Evolutionary conservation across 306 rosid species (phyloP).

Genomic region (Bauhinia variegata): DNA sequence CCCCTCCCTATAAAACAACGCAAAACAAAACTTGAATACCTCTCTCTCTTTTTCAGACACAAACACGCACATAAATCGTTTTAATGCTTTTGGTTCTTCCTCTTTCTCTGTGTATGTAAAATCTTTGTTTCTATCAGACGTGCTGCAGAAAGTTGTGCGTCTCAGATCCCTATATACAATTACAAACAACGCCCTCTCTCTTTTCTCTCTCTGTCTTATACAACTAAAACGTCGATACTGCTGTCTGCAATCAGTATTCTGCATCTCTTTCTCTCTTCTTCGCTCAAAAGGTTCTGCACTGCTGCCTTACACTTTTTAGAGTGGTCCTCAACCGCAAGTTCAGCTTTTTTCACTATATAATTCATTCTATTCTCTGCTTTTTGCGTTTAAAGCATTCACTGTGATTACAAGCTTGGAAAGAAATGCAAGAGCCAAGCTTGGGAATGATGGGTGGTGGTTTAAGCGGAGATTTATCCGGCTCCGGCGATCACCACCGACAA

Average conservation of each 20-base stretch:
- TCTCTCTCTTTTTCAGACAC: neutral
- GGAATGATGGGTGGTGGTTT: constrained; percentile 68
- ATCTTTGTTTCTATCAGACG: constrained; percentile 63
- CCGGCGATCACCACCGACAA: constrained; percentile 54
- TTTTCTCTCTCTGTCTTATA: constrained; percentile 13
- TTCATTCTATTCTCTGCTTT: neutral
- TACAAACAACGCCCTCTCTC: neutral
- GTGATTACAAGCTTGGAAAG: too few relatives aligned
- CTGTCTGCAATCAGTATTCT: constrained; percentile 3
- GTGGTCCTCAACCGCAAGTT: constrained; percentile 47
- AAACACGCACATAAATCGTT: neutral
- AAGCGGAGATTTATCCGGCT: constrained; percentile 35
- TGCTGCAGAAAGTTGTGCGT: constrained; percentile 66
- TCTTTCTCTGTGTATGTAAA: constrained; percentile 57
- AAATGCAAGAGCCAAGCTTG: constrained; percentile 77
- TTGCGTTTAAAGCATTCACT: neutral
- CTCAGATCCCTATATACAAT: constrained; percentile 85
- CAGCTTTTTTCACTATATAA: constrained; percentile 21
- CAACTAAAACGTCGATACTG: constrained; percentile 42
- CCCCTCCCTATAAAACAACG: neutral
- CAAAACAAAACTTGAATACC: constrained; percentile 39
- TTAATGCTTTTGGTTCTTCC: constrained; percentile 36
- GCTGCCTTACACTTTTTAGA: constrained; percentile 6
- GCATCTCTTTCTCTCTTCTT: constrained; percentile 10
- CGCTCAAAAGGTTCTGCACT: neutral